Base-by-base conservation (phyloP, 495 filamentous ascomycete species). In the Xylaria castorea region DNA sequence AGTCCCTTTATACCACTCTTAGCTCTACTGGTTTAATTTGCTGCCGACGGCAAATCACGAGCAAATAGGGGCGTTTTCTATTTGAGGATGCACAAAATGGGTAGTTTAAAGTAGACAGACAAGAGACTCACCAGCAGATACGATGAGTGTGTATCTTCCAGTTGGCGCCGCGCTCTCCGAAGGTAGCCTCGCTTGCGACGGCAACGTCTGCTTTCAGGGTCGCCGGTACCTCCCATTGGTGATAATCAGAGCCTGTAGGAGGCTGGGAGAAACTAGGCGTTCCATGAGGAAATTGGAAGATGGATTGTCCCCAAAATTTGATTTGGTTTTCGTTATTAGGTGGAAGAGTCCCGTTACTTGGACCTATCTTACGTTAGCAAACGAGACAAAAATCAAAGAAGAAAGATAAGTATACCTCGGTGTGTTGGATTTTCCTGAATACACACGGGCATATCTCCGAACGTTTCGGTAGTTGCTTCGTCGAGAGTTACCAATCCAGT, bases 281-380 rank as follows among this genome's bases (percentile, higher is more conserved):
- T 48, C 85, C 81, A 7, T 82, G 73, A 18, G 86, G 88, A 73
- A 88, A 88, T 65, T 77, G 82, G 76, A 88, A 89, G 42, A 86
- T 85, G 69, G 77, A 81, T 20, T 86, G 82, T 36, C 84, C 85
- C 84, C 85, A 87, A 79, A 80, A 87, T 75, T 89, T 89, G 36
- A 89, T 77, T 73, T 83, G 81, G 38, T 80, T 75, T 53, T 86
- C 82, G 50, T 78, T 75, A 11, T 72, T 77, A 1, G 76, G 79
- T 3, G 83, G 83, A 16, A 86, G 65, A 16, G 72, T 74, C 27
- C 83, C 81, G 40, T 77, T 79, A 68, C 73, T 77, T 34, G 71
- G 50, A 12, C 78, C 80, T 80, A 18, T 58, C 16, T 58, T 8
- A 34, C 0, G 62, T 55, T 14, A 53, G 46, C 46, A 27, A 53